Base-by-base conservation (phyloP, 1,284 basidiomycete species). In the Fomitopsis pinicola region DNA sequence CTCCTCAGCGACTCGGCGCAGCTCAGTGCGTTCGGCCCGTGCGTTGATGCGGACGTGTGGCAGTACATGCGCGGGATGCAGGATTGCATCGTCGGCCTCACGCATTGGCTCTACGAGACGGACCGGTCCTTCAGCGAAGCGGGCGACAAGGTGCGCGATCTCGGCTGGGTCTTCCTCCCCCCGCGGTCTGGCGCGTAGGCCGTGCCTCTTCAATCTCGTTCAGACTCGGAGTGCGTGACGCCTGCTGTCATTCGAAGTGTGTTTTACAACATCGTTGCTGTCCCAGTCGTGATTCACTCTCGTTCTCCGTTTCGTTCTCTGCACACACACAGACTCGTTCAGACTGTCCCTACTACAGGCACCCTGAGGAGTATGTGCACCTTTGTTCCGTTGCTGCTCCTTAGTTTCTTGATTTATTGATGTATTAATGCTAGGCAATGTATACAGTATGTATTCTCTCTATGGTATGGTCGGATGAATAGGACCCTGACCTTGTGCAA, bases 71-170 rank as follows among this genome's bases (percentile, higher is more conserved):
- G 74, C 19, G 78, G 77, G 15, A 69, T 86, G 54, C 79, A 78
- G 53, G 79, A 85, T 59, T 82, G 77, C 62, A 75, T 86, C 54
- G 75, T 79, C 5, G 86, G 84, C 1, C 75, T 73, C 17, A 67
- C 83, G 15, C 80, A 87, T 63, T 87, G 85, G 85, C 61, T 79
- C 22, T 88, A 87, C 64, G 84, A 86, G 70, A 84, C 80, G 3
- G 78, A 84, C 59, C 66, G 83, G 55, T 86, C 81, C 66, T 80
- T 88, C 60, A 83, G 83, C 45, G 76, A 77, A 40, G 81, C 80
- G 60, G 84, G 82, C 0, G 79, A 79, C 53, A 82, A 88, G 66
- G 81, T 87, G 19, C 76, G 82, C 65, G 75, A 77, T 6, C 85
- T 84, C 70, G 84, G 86, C 36, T 88, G 86, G 87, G 80, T 87